Percentiles rank a stretch among this genome's conserved stretches.
Evolutionary conservation across 2,329 filamentous ascomycete species (phyloP).

Genomic region (Neonectria coccinea): DNA sequence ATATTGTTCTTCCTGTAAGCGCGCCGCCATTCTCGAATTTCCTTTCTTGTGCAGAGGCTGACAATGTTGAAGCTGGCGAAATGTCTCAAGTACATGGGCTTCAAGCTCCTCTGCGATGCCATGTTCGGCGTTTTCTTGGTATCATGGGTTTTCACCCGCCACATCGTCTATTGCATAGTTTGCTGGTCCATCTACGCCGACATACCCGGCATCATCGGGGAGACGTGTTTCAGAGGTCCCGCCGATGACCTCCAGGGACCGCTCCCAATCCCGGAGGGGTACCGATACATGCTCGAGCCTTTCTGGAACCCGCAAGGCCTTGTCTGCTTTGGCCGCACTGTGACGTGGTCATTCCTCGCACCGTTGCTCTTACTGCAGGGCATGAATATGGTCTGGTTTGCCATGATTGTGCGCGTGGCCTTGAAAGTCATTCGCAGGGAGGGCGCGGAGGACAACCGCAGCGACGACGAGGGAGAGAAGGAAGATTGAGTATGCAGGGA

Average conservation of each 20-base stretch:
- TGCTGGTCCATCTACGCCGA: slow-evolving; percentile 72
- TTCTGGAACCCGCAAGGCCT: slow-evolving; percentile 23
- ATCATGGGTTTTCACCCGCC: slow-evolving; percentile 84
- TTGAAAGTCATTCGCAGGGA: slow-evolving; percentile 19
- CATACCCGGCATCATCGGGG: slow-evolving; percentile 22
- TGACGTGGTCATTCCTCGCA: slow-evolving; percentile 24
- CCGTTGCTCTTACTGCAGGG: slow-evolving; percentile 25
- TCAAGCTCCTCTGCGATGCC: slow-evolving; percentile 79
- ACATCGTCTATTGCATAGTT: slow-evolving; percentile 80
- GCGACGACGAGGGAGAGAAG: slow-evolving; percentile 25
- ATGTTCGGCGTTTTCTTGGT: slow-evolving; percentile 87
- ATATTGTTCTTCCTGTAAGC: slow-evolving; percentile 84
- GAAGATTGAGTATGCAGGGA: slow-evolving; percentile 10
- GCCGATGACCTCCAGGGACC: slow-evolving; percentile 14
- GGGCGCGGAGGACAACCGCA: slow-evolving; percentile 27
- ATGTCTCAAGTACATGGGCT: slow-evolving; percentile 88
- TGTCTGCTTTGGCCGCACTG: slow-evolving; percentile 20
- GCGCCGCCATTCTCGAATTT: background rate
- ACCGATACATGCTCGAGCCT: slow-evolving; percentile 23
- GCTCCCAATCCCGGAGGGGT: slow-evolving; percentile 2
- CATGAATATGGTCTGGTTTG: slow-evolving; percentile 26
- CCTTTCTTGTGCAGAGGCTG: background rate
- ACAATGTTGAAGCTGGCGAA: slow-evolving; percentile 77
- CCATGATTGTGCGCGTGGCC: slow-evolving; percentile 29
- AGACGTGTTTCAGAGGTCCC: slow-evolving; percentile 19